Percentiles rank a stretch among this genome's conserved stretches.
Evolutionary conservation across 805 yeast genomes (phyloP).

Genomic region (Metschnikowia gelsemii): DNA sequence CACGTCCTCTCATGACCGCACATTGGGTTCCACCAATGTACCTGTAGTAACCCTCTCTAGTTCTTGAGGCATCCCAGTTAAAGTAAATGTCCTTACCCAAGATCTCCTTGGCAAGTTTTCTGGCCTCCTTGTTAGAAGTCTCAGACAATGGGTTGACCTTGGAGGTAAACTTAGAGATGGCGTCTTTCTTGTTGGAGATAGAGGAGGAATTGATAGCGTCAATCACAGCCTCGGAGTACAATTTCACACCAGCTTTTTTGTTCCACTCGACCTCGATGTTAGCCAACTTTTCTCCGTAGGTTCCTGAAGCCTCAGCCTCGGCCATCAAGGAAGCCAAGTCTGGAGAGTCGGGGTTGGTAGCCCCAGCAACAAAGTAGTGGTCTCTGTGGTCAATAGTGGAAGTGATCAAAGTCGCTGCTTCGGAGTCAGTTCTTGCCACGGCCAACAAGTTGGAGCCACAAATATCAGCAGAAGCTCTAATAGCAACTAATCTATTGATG

Average conservation of each 20-base stretch:
- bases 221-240: constrained; percentile 87
- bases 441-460: constrained; percentile 81
- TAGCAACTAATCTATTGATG: constrained; percentile 88
- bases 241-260: constrained; percentile 75
- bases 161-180: constrained; percentile 62
- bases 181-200: constrained; percentile 57
- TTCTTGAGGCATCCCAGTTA: constrained; percentile 94
- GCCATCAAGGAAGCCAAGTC: constrained; percentile 76
- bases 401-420: constrained; percentile 93
- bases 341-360: constrained; percentile 79
- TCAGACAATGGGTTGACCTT: constrained; percentile 74
- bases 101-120: constrained; percentile 67
- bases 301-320: constrained; percentile 76
- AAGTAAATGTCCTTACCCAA: constrained; percentile 82
- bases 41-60: constrained; percentile 95
- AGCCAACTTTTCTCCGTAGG: constrained; percentile 67
- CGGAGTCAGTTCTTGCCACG: constrained; percentile 96
- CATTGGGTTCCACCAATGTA: constrained; percentile 96
- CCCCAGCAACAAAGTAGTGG: constrained; percentile 87
- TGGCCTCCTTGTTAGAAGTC: constrained; percentile 77
- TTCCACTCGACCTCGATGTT: constrained; percentile 81
- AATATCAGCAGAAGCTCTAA: constrained; percentile 93
- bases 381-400: constrained; percentile 94
- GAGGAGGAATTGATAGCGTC: constrained; percentile 70
- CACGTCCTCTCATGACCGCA: constrained; percentile 95